Percentiles rank a stretch among this genome's conserved stretches.
Evolutionary conservation across 306 rosid species (phyloP).

Genomic region (Quercus engelmannii): DNA sequence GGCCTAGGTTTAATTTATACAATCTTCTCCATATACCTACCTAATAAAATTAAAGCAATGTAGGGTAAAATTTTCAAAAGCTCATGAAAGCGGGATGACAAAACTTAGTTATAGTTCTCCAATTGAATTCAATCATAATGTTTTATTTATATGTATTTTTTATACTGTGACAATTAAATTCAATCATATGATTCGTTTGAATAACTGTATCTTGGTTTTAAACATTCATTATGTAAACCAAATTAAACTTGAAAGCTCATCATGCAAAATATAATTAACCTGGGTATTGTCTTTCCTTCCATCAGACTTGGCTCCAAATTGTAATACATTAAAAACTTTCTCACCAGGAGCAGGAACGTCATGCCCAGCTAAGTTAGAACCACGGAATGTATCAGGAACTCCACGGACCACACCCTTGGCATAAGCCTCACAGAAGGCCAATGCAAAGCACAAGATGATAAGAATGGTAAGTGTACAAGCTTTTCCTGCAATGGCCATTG

Average conservation of each 20-base stretch:
- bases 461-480: slow-evolving; percentile 16
- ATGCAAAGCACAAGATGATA: slow-evolving; percentile 1
- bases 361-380: slow-evolving; percentile 13
- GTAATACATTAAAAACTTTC: slow-evolving; percentile 33
- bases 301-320: slow-evolving; percentile 50
- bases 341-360: slow-evolving; percentile 11
- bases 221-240: no score
- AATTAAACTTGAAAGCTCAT: neutral
- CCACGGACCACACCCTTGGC: neutral
- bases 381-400: slow-evolving; percentile 18
- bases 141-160: no score
- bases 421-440: slow-evolving; percentile 10
- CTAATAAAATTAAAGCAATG: no score
- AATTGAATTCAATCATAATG: no score
- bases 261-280: slow-evolving; percentile 27
- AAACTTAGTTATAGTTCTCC: no score
- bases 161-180: no score
- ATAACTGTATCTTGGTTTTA: no score
- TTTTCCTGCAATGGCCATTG: slow-evolving; percentile 45
- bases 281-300: slow-evolving; percentile 42
- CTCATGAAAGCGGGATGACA: no score
- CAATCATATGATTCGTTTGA: no score
- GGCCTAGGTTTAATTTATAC: no score
- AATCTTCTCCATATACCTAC: no score
- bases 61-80: no score